A percentile compares a stretch with the other conserved stretches of the same genome.
These are phyloP conservation scores for Diaporthe longicolla DNA, from an alignment of 2,329 filamentous ascomycete species.

Conservation along the genomic window DNA sequence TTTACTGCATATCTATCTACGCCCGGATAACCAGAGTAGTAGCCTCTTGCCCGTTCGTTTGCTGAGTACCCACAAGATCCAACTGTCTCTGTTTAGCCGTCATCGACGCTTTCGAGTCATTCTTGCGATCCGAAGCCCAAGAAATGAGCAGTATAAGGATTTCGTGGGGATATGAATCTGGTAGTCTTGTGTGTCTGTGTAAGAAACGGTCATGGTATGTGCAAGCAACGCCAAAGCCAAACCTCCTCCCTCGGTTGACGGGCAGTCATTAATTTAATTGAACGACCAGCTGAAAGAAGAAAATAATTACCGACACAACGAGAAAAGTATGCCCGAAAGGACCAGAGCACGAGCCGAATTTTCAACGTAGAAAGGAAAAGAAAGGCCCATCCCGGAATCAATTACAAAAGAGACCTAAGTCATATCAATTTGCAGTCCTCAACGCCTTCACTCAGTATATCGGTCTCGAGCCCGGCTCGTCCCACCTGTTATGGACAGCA, in stretches of 20 bases:
- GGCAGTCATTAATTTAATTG: background rate
- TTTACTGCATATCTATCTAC: conserved; percentile 8
- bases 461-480: conserved; percentile 53
- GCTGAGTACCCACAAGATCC: background rate
- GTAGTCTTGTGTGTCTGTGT: conserved; percentile 10
- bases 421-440: background rate
- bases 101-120: background rate
- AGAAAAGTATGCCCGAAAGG: background rate
- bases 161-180: background rate
- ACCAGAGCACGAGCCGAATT: background rate
- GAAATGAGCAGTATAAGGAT: background rate
- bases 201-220: conserved; percentile 12
- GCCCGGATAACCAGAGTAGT: background rate
- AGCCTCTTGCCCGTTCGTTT: background rate
- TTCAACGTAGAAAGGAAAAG: background rate
- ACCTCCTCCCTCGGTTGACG: background rate
- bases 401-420: conserved; percentile 30
- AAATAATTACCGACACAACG: background rate
- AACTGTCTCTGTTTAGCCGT: background rate
- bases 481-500: conserved; percentile 55
- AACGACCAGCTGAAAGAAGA: background rate
- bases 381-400: conserved; percentile 50
- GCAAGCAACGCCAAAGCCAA: conserved; percentile 11
- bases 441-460: conserved; percentile 50
- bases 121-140: background rate